These are phyloP conservation scores for Chlamydomonas sphaeroides DNA, from an alignment of 139 green algal genomes.

Conservation along the genomic window DNA sequence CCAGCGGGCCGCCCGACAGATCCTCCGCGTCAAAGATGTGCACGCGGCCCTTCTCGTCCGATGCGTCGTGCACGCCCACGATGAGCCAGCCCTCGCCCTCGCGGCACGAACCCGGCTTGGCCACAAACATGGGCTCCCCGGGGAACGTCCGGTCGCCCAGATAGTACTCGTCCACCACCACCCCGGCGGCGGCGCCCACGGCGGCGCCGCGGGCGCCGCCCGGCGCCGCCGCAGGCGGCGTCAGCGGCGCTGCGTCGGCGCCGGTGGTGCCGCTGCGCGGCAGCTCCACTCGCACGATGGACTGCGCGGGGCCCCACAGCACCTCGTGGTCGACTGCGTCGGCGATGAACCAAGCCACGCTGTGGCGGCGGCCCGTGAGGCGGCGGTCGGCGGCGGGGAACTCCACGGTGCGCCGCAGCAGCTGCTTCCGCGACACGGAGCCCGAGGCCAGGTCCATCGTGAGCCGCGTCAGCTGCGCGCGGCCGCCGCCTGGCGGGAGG, in stretches of 20 bases:
- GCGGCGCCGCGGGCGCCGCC: background rate
- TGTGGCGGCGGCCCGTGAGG: slow-evolving; percentile 41
- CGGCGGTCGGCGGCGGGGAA: slow-evolving; percentile 61
- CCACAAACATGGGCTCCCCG: slow-evolving; percentile 80
- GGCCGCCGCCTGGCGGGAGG: slow-evolving; percentile 18
- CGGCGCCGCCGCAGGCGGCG: background rate
- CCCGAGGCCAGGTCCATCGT: slow-evolving; percentile 54
- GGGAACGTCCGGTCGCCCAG: slow-evolving; percentile 61
- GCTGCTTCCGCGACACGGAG: slow-evolving; percentile 5
- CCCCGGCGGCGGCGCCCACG: background rate
- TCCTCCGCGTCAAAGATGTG: slow-evolving; percentile 64
- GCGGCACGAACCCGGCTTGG: slow-evolving; percentile 32
- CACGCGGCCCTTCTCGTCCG: slow-evolving; percentile 37
- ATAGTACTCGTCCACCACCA: slow-evolving; percentile 42
- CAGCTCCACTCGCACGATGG: slow-evolving; percentile 12
- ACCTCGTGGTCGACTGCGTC: slow-evolving; percentile 56
- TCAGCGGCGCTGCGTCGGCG: background rate
- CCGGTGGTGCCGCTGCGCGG: too few relatives aligned
- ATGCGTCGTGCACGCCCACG: slow-evolving; percentile 67
- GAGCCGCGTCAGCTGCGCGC: slow-evolving; percentile 61
- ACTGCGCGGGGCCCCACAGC: slow-evolving; percentile 55
- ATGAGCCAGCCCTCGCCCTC: slow-evolving; percentile 85
- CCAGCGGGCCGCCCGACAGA: slow-evolving; percentile 57
- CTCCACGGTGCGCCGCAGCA: slow-evolving; percentile 68
- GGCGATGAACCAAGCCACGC: slow-evolving; percentile 59